These are phyloP conservation scores for Plectosphaerella cucumerina DNA, from an alignment of 2,329 filamentous ascomycete genomes.

Conservation along the genomic window DNA sequence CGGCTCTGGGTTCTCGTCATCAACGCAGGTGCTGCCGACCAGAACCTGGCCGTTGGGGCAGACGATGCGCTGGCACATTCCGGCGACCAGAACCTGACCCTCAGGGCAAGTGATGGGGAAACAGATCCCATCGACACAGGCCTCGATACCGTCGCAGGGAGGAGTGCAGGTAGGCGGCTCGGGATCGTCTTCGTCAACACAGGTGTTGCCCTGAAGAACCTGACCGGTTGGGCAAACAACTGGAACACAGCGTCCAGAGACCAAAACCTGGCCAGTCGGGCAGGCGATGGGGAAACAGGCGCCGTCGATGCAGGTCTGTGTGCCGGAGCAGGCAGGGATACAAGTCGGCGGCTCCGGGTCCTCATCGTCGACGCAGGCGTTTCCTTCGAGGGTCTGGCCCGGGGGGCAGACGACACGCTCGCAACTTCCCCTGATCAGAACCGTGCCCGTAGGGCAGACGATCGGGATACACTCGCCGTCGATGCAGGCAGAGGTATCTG, in stretches of 20 bases:
- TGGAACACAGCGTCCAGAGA: background rate
- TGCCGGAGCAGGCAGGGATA: no score
- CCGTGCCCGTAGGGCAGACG: no score
- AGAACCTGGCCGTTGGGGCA: background rate
- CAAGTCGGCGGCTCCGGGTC: no score
- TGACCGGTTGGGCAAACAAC: background rate
- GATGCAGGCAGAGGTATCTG: no score
- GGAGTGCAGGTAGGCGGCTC: no score
- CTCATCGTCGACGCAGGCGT: background rate
- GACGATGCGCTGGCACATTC: background rate
- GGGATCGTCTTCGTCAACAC: background rate
- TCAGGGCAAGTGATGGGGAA: background rate
- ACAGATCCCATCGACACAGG: background rate
- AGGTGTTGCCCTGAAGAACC: background rate
- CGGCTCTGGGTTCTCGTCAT: background rate
- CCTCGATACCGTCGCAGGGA: no score
- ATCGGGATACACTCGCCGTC: no score
- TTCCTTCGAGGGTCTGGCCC: background rate
- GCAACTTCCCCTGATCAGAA: no score
- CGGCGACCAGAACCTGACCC: background rate
- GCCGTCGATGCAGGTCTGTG: background rate
- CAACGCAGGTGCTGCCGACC: background rate
- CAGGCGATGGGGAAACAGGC: background rate
- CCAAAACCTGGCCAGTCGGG: background rate
- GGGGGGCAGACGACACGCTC: no score